phyloP scores from a whole-genome alignment of 1,284 basidiomycete genomes.

The Porogramme epimiltina region DNA sequence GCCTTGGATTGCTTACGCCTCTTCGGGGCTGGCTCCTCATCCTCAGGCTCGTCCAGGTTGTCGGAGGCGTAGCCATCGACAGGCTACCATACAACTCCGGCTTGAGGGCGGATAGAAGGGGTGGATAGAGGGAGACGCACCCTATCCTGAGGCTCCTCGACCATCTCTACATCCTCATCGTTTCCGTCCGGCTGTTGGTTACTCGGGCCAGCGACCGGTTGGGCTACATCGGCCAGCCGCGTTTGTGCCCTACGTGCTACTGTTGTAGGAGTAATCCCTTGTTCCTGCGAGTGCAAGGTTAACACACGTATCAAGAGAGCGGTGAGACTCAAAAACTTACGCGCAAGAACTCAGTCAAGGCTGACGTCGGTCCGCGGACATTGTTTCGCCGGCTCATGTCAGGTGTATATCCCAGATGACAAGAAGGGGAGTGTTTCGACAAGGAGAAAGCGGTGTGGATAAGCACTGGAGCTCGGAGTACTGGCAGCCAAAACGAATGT shows the following conservation, averaged over 20 bases:
- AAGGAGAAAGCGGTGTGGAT: neutral
- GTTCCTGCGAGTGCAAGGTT: constrained; percentile 49
- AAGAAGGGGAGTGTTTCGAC: neutral
- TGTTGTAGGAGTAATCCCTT: constrained; percentile 75
- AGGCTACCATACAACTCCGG: constrained; percentile 34
- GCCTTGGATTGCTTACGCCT: constrained; percentile 48
- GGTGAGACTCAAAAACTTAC: constrained; percentile 45
- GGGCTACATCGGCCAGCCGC: constrained; percentile 28
- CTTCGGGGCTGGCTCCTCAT: constrained; percentile 40
- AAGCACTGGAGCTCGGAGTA: neutral
- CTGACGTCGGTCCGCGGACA: constrained; percentile 88
- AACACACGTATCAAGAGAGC: neutral
- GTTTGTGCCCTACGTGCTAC: constrained; percentile 61
- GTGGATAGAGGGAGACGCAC: constrained; percentile 2
- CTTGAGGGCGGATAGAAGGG: neutral
- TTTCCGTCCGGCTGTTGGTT: constrained; percentile 34
- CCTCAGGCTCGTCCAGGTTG: constrained; percentile 64
- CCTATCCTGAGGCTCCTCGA: constrained; percentile 32
- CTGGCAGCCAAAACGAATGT: neutral
- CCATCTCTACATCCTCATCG: constrained; percentile 33
- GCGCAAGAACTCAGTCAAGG: constrained; percentile 88
- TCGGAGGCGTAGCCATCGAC: constrained; percentile 66
- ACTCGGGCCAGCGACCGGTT: constrained; percentile 52
- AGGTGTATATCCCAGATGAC: no score
- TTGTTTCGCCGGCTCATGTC: constrained; percentile 52